Conservation (phyloP, 192 early-diverging fungal genomes). For the Geranomyces michiganensis region DNA sequence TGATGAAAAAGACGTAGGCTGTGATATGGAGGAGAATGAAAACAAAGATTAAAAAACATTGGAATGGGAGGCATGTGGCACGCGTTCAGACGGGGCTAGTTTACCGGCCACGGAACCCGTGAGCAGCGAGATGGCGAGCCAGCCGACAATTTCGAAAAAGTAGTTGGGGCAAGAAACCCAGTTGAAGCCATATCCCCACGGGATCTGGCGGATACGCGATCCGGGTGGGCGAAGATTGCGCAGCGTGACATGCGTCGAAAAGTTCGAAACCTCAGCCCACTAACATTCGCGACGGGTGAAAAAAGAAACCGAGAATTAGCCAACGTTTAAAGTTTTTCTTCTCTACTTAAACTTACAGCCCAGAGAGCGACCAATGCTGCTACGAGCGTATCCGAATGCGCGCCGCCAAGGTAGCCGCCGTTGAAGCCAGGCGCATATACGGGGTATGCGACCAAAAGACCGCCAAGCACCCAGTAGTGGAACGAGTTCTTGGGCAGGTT, state of each 20-base stretch:
- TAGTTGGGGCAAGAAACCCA: slow-evolving; percentile 93
- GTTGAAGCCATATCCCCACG: slow-evolving; percentile 89
- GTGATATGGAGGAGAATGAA: not conserved
- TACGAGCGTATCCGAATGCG: slow-evolving; percentile 49
- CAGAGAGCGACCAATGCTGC: slow-evolving; percentile 54
- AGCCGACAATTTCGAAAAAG: slow-evolving; percentile 84
- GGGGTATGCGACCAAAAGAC: slow-evolving; percentile 82
- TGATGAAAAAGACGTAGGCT: slow-evolving; percentile 32
- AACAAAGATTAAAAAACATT: too few species aligned
- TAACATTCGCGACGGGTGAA: slow-evolving; percentile 17
- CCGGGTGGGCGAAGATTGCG: slow-evolving; percentile 92
- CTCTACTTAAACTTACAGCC: slow-evolving; percentile 48
- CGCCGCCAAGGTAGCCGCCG: slow-evolving; percentile 47
- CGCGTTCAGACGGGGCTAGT: too few species aligned
- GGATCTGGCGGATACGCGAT: slow-evolving; percentile 79
- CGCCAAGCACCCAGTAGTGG: slow-evolving; percentile 90
- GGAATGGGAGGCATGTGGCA: too few species aligned
- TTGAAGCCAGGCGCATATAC: slow-evolving; percentile 81
- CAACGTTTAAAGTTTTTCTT: too few species aligned
- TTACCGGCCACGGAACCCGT: slow-evolving; percentile 70
- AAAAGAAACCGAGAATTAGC: not conserved
- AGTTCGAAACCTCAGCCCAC: slow-evolving; percentile 85
- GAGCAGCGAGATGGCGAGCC: slow-evolving; percentile 74
- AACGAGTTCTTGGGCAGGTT: slow-evolving; percentile 94
- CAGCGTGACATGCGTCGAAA: slow-evolving; percentile 80